Evolutionary conservation across 2,329 filamentous ascomycete species (phyloP), one percentile per base, ranked within the genome.

Genomic region (Acarospora socialis): DNA sequence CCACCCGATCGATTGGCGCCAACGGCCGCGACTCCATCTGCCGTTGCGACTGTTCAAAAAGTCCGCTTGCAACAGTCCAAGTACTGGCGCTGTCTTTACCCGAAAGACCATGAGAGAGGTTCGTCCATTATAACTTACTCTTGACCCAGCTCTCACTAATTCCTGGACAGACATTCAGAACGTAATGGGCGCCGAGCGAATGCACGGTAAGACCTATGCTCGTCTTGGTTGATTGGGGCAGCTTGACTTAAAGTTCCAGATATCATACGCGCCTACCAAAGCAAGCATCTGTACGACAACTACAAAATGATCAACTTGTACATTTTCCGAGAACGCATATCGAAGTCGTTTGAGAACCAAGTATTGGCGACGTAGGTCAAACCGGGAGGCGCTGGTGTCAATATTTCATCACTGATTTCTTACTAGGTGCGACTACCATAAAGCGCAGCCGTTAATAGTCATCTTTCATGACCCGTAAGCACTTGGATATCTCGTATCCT

Each of bases 51-150:
- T 2, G 61, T 77, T 2, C 57, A 70, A 33, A 56, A 64, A 16
- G 74, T 78, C 5, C 63, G 68, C 37, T 58, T 60, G 27, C 59
- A 68, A 26, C 73, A 78, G 43, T 69, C 70, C 12, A 61, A 55
- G 14, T 90, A 81, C 53, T 98, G 90, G 90, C 73, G 81, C 39
- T 92, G 81, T 54, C 77, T 95, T 66, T 74, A 81, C 38, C 77
- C 81, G 2, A 75, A 72, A 47, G 58, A 64, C 41, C 12, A 56
- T 36, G 38, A 49, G 38, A 38, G 13, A 17, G n/a, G 18, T 16
- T 18, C 15, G 13, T 17, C 16, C 14, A n/a, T 28, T 8, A n/a
- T 14, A 14, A 14, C 8, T 20, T 18, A 15, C 9, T 15, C 7
- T n/a, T n/a, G n/a, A n/a, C n/a, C n/a, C n/a, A n/a, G n/a, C n/a